Conservation (phyloP, 257 asterid genomes). For the Scutellaria minor region DNA sequence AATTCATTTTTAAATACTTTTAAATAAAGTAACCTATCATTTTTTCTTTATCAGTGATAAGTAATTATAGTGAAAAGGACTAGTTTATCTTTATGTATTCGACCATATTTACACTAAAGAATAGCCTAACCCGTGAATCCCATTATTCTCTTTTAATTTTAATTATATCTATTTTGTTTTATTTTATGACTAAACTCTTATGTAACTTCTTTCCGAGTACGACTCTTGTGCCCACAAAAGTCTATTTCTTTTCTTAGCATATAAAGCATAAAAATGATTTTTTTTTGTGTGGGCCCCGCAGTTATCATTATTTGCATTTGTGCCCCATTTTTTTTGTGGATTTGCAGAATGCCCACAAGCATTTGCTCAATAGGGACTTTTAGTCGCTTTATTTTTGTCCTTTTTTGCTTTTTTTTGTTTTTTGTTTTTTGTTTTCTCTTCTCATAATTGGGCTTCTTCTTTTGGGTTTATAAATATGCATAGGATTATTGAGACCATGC, state of each 20-base stretch:
- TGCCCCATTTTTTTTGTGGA: constrained; percentile 17
- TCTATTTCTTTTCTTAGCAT: too few relatives aligned
- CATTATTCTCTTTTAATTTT: neutral
- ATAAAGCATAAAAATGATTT: too few relatives aligned
- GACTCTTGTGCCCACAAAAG: too few relatives aligned
- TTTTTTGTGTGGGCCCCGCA: too few relatives aligned
- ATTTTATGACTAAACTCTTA: neutral
- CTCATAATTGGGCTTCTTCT: neutral
- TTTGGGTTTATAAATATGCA: neutral
- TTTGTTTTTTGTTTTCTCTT: neutral
- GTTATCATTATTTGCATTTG: constrained; percentile 6
- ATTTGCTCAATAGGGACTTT: constrained; percentile 13
- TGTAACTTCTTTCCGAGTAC: neutral
- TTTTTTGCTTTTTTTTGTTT: too few relatives aligned
- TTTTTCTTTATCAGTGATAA: neutral
- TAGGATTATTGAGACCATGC: neutral
- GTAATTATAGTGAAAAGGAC: constrained; percentile 26
- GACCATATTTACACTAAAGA: neutral
- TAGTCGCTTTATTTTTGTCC: neutral
- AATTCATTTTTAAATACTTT: constrained; percentile 26
- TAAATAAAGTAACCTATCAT: constrained; percentile 27
- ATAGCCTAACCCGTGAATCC: constrained; percentile 22
- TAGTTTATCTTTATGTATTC: constrained; percentile 2
- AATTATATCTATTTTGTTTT: neutral
- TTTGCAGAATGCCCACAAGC: constrained; percentile 15